Conservation (phyloP, 2,329 filamentous ascomycete species). For the Fusarium sp. region DNA sequence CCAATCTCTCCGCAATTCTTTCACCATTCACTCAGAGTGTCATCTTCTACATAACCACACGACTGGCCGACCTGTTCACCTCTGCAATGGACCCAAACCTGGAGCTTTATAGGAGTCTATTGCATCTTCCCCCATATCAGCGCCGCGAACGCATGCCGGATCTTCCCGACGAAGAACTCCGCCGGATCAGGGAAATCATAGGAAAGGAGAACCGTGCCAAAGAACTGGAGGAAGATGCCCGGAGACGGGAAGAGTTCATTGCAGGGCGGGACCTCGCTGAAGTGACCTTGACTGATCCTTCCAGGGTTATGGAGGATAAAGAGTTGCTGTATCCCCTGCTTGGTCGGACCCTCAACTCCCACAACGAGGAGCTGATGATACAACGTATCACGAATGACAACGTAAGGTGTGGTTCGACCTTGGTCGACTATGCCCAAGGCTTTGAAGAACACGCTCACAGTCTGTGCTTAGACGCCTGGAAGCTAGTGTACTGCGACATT, state of each 20-base stretch:
- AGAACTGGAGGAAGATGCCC: too few relatives aligned
- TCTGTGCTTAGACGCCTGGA: constrained; percentile 22
- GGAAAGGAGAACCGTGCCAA: background rate
- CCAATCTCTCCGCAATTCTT: background rate
- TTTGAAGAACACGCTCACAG: too few relatives aligned
- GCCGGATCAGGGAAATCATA: constrained; percentile 4
- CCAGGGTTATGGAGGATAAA: too few relatives aligned
- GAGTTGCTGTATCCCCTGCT: constrained; percentile 7
- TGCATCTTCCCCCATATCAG: constrained; percentile 7
- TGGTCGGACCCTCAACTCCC: constrained; percentile 2
- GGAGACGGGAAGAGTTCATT: background rate
- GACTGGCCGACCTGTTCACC: background rate
- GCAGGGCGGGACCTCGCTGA: too few relatives aligned
- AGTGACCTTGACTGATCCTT: too few relatives aligned
- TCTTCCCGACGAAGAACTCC: background rate
- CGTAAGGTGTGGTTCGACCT: background rate
- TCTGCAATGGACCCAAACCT: constrained; percentile 20
- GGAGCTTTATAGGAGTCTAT: constrained; percentile 16
- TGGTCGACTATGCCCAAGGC: background rate
- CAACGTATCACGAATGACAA: constrained; percentile 9
- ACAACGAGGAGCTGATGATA: constrained; percentile 4
- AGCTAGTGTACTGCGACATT: constrained; percentile 32
- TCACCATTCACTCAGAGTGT: background rate
- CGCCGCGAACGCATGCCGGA: constrained; percentile 1
- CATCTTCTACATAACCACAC: constrained; percentile 8